Evolutionary conservation across 2,329 filamentous ascomycete genomes (phyloP).

Genomic region (Aspergillus spinulosporus): DNA sequence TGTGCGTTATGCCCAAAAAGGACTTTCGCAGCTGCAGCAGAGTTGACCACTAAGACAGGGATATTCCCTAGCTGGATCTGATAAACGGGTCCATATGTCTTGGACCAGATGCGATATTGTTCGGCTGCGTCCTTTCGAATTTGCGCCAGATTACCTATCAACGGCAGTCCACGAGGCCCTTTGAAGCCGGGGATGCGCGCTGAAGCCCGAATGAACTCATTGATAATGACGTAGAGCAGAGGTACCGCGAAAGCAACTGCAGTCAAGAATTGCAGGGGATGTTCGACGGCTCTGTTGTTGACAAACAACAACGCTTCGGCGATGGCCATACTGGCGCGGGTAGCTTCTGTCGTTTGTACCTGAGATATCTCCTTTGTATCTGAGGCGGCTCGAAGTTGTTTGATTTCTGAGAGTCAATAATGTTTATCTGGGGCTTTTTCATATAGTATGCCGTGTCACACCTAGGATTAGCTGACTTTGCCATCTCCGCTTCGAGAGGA

Average conservation of each 20-base stretch:
- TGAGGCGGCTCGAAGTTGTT: too few relatives aligned
- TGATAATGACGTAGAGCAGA: constrained; percentile 50
- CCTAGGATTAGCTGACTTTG: background rate
- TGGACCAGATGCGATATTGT: constrained; percentile 58
- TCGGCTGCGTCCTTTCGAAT: constrained; percentile 58
- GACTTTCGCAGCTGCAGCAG: constrained; percentile 52
- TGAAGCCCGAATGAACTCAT: constrained; percentile 50
- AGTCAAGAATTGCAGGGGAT: constrained; percentile 26
- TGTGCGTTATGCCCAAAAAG: constrained; percentile 57
- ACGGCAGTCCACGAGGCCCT: constrained; percentile 53
- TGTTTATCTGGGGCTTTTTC: background rate
- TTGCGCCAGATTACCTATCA: constrained; percentile 58
- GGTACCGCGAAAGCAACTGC: constrained; percentile 31
- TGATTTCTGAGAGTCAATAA: too few relatives aligned
- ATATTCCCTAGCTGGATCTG: constrained; percentile 61
- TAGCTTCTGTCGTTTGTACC: background rate
- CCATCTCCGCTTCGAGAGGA: constrained; percentile 20
- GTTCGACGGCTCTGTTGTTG: constrained; percentile 21
- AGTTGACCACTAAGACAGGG: constrained; percentile 58
- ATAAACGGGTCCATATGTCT: constrained; percentile 53
- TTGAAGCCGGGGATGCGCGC: constrained; percentile 50
- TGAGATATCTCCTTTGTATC: background rate
- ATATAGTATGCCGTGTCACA: constrained; percentile 7
- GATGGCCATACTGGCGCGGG: constrained; percentile 28
- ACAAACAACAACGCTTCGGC: constrained; percentile 25